Base-by-base conservation (phyloP, 2,329 filamentous ascomycete genomes). In the Parascedosporium putredinis region DNA sequence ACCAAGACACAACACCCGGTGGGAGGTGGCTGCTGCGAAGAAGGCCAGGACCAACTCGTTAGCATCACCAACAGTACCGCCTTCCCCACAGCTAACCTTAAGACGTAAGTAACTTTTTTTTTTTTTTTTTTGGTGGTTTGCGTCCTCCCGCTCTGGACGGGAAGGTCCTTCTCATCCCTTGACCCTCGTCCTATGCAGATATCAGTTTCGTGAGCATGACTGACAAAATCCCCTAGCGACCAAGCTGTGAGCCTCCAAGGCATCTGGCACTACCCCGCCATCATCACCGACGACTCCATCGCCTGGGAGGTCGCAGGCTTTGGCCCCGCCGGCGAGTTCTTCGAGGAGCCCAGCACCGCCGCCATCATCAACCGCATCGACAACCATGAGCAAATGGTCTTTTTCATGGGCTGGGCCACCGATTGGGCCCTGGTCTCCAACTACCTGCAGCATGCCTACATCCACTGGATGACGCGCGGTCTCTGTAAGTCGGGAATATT, bases 361-460 rank as follows among this genome's bases (percentile, higher is more conserved):
- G 78, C 71, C 40, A 76, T 83, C 45, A 79, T 82, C 59, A 81
- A 81, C 59, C 71, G 72, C 51, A 74, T 79, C 54, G 67, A 67
- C 49, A 24, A 34, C 33, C 70, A 78, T 53, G 68, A 81, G 62
- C 77, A 82, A 61, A 79, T 82, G 75, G 77, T 72, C 2, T 81
- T 76, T 65, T 81, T 81, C 64, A 71, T 75, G 46, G 62, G 66
- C 9, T 79, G 76, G 49, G 65, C 65, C 7, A 64, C 65, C 14
- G 63, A 66, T 47, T 70, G 67, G 68, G 64, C 60, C 52, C 55
- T 70, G 14, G 73, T 76, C 2, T 78, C 74, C 56, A 79, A 72
- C 60, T 78, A 72, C 56, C 60, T 81, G 45, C 78, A 81, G 61
- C 79, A 83, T 60, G 69, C 78, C 9, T 81, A 75, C 70, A 81